phyloP scores from a whole-genome alignment of 1,284 basidiomycete genomes.

The Takashimella tepidaria region DNA sequence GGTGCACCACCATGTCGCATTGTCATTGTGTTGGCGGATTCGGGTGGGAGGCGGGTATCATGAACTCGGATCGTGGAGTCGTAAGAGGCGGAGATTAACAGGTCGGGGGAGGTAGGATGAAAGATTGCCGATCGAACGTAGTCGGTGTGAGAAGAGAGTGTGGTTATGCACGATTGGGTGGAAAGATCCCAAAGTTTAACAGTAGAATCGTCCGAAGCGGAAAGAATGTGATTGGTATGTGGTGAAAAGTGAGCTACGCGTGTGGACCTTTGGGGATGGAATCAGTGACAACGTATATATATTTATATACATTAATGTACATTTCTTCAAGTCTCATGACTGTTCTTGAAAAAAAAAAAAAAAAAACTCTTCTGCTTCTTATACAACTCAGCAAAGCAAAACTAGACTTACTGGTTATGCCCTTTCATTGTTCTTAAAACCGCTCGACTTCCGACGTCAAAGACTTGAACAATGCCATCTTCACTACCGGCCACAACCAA shows the following conservation, averaged over 20 bases:
- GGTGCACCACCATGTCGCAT: constrained; percentile 65
- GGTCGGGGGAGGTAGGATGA: constrained; percentile 71
- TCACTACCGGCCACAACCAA: constrained; percentile 94
- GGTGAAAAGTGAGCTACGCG: constrained; percentile 91
- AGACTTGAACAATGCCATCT: constrained; percentile 89
- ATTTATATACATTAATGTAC: no score
- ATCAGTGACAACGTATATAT: no score
- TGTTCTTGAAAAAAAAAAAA: no score
- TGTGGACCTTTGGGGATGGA: constrained; percentile 66
- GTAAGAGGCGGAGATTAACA: constrained; percentile 90
- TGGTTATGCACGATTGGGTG: constrained; percentile 72
- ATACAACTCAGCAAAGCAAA: no score
- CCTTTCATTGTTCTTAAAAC: constrained; percentile 87
- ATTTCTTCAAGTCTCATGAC: no score
- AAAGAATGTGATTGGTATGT: constrained; percentile 75
- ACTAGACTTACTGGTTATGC: constrained; percentile 69
- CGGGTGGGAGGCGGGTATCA: constrained; percentile 59
- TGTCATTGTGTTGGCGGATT: constrained; percentile 57
- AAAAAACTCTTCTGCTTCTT: no score
- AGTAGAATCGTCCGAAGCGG: constrained; percentile 94
- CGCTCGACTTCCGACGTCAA: constrained; percentile 90
- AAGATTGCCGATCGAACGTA: constrained; percentile 92
- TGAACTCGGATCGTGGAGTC: constrained; percentile 87
- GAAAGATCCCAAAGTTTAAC: constrained; percentile 94
- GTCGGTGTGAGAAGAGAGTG: constrained; percentile 82